Base-by-base conservation (phyloP, 139 green algal species). In the Pseudopediastrum boryanum region DNA sequence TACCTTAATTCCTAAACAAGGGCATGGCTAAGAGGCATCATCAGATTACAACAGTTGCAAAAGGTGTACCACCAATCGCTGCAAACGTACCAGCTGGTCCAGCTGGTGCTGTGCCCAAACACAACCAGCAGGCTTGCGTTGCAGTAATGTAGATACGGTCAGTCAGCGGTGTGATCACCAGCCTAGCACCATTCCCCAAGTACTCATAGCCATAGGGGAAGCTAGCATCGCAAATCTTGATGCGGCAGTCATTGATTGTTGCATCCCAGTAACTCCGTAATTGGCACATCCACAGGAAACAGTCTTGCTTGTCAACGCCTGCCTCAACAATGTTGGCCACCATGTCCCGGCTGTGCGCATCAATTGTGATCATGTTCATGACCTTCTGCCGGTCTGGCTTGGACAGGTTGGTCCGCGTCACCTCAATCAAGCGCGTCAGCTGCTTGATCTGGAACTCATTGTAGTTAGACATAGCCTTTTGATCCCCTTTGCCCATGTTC, bases 331-430 rank as follows among this genome's bases (percentile, higher is more conserved):
- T 79, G 50, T 79, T 82, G 68, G 78, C 69, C 31, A 93, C 85
- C 75, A 94, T 94, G 66, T 96, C 92, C 35, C 92, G 87, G 33
- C 84, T 90, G 88, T 96, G 92, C 1, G 92, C 92, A 48, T 96
- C 92, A 56, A 96, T 96, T 67, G 92, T 96, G 83, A 96, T 96
- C 92, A 94, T 94, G 85, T 94, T 96, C 89, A 90, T 91, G 33
- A 89, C 71, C 82, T 94, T 94, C 67, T 91, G 88, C n/a, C 90
- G 83, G 29, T 90, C 71, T 0, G 78, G 46, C 43, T 93, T 94
- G 41, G 77, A 42, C 65, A 94, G 86, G 29, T 93, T 84, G 27
- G 83, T 90, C 52, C 86, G 83, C 27, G 89, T 93, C 63, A 91
- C 87, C 83, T 95, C 89, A 80, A 95, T 94, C 41, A 94, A 81